Conservation (phyloP, 1,139 yeast genomes). For the Taphrina wiesneri region DNA sequence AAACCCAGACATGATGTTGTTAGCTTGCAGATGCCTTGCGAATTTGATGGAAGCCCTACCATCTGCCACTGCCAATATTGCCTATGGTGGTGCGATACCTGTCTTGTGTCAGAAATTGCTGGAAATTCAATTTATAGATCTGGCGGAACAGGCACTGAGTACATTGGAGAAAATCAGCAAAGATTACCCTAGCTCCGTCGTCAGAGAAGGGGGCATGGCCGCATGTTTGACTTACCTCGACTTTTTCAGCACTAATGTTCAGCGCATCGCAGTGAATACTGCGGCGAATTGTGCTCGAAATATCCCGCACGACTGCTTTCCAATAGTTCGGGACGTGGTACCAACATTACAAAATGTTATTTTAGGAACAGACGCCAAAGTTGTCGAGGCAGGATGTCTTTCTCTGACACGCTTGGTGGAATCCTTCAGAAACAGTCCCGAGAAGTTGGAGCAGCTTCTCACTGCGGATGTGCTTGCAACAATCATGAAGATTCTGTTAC, state of each 20-base stretch:
- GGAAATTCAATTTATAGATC: slow-evolving; percentile 80
- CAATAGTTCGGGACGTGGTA: slow-evolving; percentile 58
- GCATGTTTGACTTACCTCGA: slow-evolving; percentile 77
- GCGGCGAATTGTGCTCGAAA: slow-evolving; percentile 73
- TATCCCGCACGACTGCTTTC: slow-evolving; percentile 52
- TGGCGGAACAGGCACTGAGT: slow-evolving; percentile 88
- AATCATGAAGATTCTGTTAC: slow-evolving; percentile 44
- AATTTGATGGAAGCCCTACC: slow-evolving; percentile 77
- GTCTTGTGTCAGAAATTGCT: slow-evolving; percentile 65
- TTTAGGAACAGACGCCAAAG: slow-evolving; percentile 60
- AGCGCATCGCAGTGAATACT: slow-evolving; percentile 73
- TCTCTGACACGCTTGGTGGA: slow-evolving; percentile 64
- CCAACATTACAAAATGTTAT: slow-evolving; percentile 65
- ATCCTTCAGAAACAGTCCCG: slow-evolving; percentile 54
- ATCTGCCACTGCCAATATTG: slow-evolving; percentile 64
- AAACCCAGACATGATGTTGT: slow-evolving; percentile 65
- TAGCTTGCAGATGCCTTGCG: slow-evolving; percentile 81
- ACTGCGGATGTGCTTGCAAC: slow-evolving; percentile 45
- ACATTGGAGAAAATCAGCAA: slow-evolving; percentile 47
- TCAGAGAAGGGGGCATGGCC: slow-evolving; percentile 59
- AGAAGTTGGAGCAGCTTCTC: slow-evolving; percentile 54
- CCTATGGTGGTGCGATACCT: slow-evolving; percentile 66
- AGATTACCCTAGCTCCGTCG: slow-evolving; percentile 46
- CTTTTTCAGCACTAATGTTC: slow-evolving; percentile 87
- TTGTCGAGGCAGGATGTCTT: slow-evolving; percentile 69